Conservation (phyloP, 2,329 filamentous ascomycete species). For the Furcasterigmium furcatum region DNA sequence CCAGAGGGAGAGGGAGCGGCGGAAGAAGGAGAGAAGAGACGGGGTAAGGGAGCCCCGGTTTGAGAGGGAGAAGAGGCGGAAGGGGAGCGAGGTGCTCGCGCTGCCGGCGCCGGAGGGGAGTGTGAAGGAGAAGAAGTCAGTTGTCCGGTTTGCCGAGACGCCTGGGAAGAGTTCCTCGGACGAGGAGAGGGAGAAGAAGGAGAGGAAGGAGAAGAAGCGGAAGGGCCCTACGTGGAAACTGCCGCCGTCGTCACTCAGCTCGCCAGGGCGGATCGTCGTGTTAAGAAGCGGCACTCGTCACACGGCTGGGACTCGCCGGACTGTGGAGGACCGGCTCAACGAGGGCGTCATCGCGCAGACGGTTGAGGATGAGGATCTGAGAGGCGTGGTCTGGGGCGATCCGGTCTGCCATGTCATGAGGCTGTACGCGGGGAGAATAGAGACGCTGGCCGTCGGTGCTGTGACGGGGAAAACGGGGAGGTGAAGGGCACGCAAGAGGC, state of each 20-base stretch:
- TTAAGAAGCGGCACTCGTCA: constrained; percentile 49
- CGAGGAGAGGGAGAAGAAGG: constrained; percentile 7
- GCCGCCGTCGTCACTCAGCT: constrained; percentile 63
- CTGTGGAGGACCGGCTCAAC: constrained; percentile 44
- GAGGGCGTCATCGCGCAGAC: constrained; percentile 67
- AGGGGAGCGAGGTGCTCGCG: constrained; percentile 6
- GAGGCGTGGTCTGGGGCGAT: constrained; percentile 76
- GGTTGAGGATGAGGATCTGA: constrained; percentile 64
- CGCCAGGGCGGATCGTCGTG: constrained; percentile 67
- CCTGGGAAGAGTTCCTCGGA: background rate
- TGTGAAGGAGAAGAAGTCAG: constrained; percentile 1
- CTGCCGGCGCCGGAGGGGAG: constrained; percentile 2
- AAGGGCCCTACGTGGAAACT: constrained; percentile 54
- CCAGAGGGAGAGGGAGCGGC: constrained; percentile 3
- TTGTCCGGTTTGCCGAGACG: constrained; percentile 1
- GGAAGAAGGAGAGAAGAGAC: background rate
- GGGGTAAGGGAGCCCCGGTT: background rate
- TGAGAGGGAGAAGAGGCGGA: constrained; percentile 8
- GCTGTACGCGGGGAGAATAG: constrained; percentile 69
- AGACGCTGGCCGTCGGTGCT: constrained; percentile 66
- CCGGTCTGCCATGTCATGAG: constrained; percentile 78
- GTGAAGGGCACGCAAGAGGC: background rate
- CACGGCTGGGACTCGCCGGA: constrained; percentile 39
- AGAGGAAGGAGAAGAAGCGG: constrained; percentile 22
- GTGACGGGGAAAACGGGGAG: constrained; percentile 44